Evolutionary conservation across 1,284 basidiomycete genomes (phyloP).

Genomic region (Ganoderma boninense): DNA sequence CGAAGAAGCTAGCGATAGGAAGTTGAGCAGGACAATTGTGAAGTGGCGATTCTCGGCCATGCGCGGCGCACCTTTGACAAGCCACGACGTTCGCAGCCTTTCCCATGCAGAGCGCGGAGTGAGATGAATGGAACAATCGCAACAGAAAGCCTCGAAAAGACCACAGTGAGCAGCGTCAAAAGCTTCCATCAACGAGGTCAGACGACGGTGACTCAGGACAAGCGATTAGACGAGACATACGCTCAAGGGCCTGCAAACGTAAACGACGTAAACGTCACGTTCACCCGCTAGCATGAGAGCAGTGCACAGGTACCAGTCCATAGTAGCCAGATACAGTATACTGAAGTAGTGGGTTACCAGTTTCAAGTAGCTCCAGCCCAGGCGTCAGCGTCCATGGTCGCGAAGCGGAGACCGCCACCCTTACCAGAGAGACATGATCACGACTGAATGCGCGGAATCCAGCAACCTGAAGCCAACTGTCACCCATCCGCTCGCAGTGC

Average conservation of each 20-base stretch:
- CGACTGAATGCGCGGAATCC: not conserved
- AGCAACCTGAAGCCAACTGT: not conserved
- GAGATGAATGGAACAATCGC: not conserved
- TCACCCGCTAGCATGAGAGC: too few relatives aligned
- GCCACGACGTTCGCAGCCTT: slow-evolving; percentile 1
- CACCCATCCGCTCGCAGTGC: not conserved
- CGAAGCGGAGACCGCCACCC: not conserved
- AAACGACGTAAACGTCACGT: too few relatives aligned
- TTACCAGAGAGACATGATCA: slow-evolving; percentile 2
- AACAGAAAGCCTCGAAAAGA: not conserved
- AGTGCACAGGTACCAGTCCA: not conserved
- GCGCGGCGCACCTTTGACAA: not conserved
- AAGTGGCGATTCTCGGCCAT: not conserved
- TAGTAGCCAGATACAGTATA: slow-evolving; percentile 41
- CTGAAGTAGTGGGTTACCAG: slow-evolving; percentile 5
- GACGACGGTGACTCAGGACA: not conserved
- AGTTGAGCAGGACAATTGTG: not conserved
- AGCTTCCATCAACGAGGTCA: not conserved
- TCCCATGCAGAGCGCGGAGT: not conserved
- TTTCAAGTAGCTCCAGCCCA: slow-evolving; percentile 4
- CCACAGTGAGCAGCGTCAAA: not conserved
- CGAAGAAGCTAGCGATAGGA: not conserved
- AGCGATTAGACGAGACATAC: not conserved
- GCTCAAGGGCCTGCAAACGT: not conserved
- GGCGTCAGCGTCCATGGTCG: not conserved